Percentiles rank a stretch among this genome's conserved stretches.
phyloP scores from a whole-genome alignment of 257 asterid genomes.

The Cinchona pubescens region DNA sequence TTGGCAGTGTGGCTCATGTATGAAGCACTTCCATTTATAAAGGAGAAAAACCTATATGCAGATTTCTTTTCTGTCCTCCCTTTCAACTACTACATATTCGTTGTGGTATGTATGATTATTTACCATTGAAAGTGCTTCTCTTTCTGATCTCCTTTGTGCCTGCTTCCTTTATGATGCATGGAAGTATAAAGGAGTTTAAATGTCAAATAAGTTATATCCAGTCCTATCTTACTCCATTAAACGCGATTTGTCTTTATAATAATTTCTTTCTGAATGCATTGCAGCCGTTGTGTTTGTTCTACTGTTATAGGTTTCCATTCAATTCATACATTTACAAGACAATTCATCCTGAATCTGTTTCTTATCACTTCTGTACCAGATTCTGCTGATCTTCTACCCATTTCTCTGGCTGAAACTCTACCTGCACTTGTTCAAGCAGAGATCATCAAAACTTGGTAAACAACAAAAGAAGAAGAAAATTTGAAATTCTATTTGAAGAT shows the following conservation, averaged over 20 bases:
- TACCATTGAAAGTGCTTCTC: neutral
- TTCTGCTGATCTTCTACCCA: conserved; percentile 69
- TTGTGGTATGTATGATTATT: conserved; percentile 41
- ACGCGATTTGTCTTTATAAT: no score
- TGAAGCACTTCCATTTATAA: conserved; percentile 76
- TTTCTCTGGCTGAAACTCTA: conserved; percentile 86
- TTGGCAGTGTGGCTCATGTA: conserved; percentile 91
- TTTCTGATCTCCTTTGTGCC: neutral
- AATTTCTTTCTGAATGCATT: neutral
- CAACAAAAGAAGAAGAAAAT: conserved; percentile 57
- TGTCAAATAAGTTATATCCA: neutral
- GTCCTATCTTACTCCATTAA: neutral
- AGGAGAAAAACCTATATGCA: conserved; percentile 58
- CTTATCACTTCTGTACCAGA: conserved; percentile 36
- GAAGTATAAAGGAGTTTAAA: neutral
- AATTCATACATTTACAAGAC: neutral
- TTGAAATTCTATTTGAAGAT: conserved; percentile 1
- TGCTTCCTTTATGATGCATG: no score
- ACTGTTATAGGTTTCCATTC: neutral
- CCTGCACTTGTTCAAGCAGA: conserved; percentile 85
- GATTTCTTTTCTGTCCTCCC: conserved; percentile 47
- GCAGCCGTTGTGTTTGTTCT: neutral
- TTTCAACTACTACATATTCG: conserved; percentile 58
- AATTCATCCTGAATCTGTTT: neutral
- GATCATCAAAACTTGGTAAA: conserved; percentile 71